Conservation (phyloP, 139 green algal species). For the Picochlorum sp. region DNA sequence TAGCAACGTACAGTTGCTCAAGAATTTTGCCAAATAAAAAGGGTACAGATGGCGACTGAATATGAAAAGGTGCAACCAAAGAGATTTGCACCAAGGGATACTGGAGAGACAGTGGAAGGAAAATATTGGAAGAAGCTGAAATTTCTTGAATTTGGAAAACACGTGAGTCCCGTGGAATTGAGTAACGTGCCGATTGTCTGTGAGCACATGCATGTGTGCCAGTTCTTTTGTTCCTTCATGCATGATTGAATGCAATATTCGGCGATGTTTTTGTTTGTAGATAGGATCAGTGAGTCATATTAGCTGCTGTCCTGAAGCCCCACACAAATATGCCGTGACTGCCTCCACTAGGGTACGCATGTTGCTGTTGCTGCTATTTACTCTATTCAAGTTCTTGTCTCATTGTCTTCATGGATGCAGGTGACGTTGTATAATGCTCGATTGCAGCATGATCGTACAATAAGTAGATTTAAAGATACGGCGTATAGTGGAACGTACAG, state of each 20-base stretch:
- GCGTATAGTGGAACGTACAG: conserved; percentile 76
- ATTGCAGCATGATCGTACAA: conserved; percentile 24
- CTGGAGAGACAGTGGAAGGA: conserved; percentile 73
- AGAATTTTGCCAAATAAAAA: too few species aligned
- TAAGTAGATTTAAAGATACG: conserved; percentile 79
- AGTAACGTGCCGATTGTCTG: too few species aligned
- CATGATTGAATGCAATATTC: neutral
- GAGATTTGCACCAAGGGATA: conserved; percentile 39
- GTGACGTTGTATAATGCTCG: conserved; percentile 62
- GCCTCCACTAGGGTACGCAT: conserved; percentile 58
- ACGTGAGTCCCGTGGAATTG: conserved; percentile 28
- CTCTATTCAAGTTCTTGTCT: neutral
- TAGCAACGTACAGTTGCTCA: too few species aligned
- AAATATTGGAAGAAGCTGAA: conserved; percentile 72
- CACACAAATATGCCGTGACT: conserved; percentile 75
- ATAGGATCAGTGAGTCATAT: conserved; percentile 65
- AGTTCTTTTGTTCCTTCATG: too few species aligned
- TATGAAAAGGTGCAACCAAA: conserved; percentile 61
- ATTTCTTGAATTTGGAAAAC: conserved; percentile 39
- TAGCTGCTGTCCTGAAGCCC: conserved; percentile 58
- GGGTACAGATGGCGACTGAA: conserved; percentile 35
- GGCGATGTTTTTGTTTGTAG: conserved; percentile 21
- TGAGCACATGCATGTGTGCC: neutral
- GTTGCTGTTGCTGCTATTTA: neutral
- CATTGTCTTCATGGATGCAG: conserved; percentile 15